phyloP scores from a whole-genome alignment of 2,329 filamentous ascomycete genomes.

The Sporothrix variecibatus region DNA sequence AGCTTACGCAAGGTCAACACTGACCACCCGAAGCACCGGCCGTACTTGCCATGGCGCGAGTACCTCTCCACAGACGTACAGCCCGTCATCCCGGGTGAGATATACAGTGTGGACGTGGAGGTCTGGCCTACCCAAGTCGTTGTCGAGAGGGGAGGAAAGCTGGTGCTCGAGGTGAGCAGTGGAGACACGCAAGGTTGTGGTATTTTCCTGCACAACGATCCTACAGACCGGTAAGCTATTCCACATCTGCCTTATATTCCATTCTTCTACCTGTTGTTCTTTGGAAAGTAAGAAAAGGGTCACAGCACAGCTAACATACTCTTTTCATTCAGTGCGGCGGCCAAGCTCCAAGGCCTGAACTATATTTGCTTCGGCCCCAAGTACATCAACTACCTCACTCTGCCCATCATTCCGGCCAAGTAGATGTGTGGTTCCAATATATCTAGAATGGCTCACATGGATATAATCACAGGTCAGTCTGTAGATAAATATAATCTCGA shows the following conservation, averaged over 20 bases:
- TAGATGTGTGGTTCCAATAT: neutral
- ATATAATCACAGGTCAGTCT: too few relatives aligned
- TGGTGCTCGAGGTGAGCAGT: slow-evolving; percentile 58
- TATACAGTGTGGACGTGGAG: slow-evolving; percentile 63
- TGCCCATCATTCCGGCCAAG: slow-evolving; percentile 52
- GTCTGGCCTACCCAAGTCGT: slow-evolving; percentile 66
- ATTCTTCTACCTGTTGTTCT: neutral
- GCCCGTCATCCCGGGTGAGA: slow-evolving; percentile 54
- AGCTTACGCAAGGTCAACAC: slow-evolving; percentile 57
- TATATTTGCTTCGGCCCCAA: slow-evolving; percentile 54
- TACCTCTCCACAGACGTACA: slow-evolving; percentile 59
- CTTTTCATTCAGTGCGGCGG: slow-evolving; percentile 3
- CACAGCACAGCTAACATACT: neutral
- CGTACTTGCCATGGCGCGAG: slow-evolving; percentile 59
- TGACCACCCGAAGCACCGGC: slow-evolving; percentile 52
- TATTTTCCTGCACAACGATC: slow-evolving; percentile 56
- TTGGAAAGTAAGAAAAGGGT: too few relatives aligned
- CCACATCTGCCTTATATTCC: neutral
- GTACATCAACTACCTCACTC: slow-evolving; percentile 52
- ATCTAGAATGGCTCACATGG: too few relatives aligned
- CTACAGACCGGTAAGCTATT: slow-evolving; percentile 44
- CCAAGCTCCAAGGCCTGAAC: slow-evolving; percentile 61
- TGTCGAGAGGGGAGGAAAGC: slow-evolving; percentile 48
- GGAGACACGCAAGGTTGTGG: slow-evolving; percentile 63
- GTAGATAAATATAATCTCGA: too few relatives aligned